Evolutionary conservation across 352 stramenopile species (phyloP).

Genomic region (Peronospora tabacina): DNA sequence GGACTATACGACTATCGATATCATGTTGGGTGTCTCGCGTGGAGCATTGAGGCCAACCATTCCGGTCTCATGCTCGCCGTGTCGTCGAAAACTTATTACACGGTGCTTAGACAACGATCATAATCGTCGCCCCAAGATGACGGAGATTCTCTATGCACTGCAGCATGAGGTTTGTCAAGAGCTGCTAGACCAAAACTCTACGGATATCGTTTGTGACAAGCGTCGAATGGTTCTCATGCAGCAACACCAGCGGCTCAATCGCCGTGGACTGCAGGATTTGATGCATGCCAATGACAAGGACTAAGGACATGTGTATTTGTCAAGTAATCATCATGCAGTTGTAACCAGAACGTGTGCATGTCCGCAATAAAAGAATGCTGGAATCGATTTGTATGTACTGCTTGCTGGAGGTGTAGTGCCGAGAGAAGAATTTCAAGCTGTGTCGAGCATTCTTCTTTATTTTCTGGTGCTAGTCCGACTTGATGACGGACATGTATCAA

Average conservation of each 20-base stretch:
- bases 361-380: conserved; percentile 3
- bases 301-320: conserved; percentile 3
- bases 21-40: conserved; percentile 70
- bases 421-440: too few relatives aligned
- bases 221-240: conserved; percentile 67
- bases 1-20: conserved; percentile 62
- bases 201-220: conserved; percentile 49
- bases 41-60: conserved; percentile 58
- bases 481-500: too few relatives aligned
- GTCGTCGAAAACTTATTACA: conserved; percentile 55
- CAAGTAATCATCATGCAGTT: not conserved
- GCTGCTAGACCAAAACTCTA: conserved; percentile 58
- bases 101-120: conserved; percentile 58
- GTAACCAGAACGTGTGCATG: not conserved
- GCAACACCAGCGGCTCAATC: conserved; percentile 70
- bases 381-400: too few relatives aligned
- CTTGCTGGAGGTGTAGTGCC: too few relatives aligned
- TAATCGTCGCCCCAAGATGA: conserved; percentile 61
- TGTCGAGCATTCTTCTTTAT: too few relatives aligned
- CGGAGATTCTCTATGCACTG: conserved; percentile 59
- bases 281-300: conserved; percentile 24
- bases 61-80: conserved; percentile 45
- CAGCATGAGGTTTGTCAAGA: conserved; percentile 75
- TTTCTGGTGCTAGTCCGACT: too few relatives aligned
- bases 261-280: conserved; percentile 52